Percentiles rank a stretch among this genome's conserved stretches.
These are phyloP conservation scores for Letharia columbiana DNA, from an alignment of 495 filamentous ascomycete genomes.

Conservation along the genomic window DNA sequence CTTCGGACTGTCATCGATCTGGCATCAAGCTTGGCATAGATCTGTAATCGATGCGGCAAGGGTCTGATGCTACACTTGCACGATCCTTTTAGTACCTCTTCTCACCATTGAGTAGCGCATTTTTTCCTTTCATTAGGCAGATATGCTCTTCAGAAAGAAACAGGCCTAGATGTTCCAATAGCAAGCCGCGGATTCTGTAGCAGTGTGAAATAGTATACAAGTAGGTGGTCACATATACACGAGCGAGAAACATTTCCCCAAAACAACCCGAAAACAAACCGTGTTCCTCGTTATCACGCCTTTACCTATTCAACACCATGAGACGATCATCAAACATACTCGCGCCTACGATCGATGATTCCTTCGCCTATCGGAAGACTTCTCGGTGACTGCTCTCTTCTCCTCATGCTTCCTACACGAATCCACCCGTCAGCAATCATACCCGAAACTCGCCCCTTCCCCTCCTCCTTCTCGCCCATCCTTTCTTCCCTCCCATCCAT, in stretches of 20 bases:
- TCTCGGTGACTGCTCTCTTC: neutral
- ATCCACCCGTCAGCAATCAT: neutral
- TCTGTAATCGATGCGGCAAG: too few species aligned
- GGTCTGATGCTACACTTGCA: too few species aligned
- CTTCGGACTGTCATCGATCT: too few species aligned
- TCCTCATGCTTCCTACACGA: conserved; percentile 5
- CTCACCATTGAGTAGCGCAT: too few species aligned
- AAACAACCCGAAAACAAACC: neutral
- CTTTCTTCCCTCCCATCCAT: too few species aligned
- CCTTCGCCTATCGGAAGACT: conserved; percentile 2
- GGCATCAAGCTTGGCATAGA: too few species aligned
- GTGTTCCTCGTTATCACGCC: neutral
- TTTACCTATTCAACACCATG: neutral
- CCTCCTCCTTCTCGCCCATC: neutral
- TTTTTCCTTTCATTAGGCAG: too few species aligned
- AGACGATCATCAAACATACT: neutral
- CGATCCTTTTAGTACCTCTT: too few species aligned
- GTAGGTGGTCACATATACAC: neutral
- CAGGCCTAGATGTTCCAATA: too few species aligned
- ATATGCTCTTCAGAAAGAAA: too few species aligned
- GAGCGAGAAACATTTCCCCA: neutral
- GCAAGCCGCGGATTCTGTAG: too few species aligned
- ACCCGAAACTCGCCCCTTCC: neutral
- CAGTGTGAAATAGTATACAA: neutral
- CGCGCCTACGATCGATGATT: neutral